Percentiles rank a stretch among this genome's conserved stretches.
phyloP scores from a whole-genome alignment of 345 rosid genomes.

The Citrus mangshanensis region DNA sequence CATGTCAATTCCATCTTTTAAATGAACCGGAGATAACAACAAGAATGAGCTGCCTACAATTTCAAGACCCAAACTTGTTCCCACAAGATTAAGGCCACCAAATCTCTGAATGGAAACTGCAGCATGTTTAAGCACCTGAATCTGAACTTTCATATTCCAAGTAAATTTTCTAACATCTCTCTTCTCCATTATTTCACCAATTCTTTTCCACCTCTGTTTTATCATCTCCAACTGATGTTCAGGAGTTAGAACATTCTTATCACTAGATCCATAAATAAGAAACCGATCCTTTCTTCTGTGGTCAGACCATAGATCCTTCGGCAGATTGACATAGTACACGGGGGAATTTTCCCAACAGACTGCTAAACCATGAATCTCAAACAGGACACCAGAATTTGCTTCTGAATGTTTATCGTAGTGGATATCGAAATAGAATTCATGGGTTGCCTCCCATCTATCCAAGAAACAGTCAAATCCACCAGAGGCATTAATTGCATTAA shows the following conservation, averaged over 20 bases:
- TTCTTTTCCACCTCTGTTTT: constrained; percentile 66
- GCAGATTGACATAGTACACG: constrained; percentile 76
- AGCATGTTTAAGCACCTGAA: constrained; percentile 75
- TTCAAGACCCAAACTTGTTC: constrained; percentile 43
- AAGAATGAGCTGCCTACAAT: constrained; percentile 51
- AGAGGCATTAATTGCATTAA: constrained; percentile 49
- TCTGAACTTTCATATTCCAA: constrained; percentile 88
- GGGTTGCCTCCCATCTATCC: constrained; percentile 64
- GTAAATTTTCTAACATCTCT: constrained; percentile 60
- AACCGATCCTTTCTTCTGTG: constrained; percentile 34
- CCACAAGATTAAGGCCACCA: constrained; percentile 37
- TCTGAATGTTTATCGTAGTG: constrained; percentile 64
- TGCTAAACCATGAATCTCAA: constrained; percentile 87
- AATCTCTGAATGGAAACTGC: constrained; percentile 67
- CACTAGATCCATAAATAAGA: constrained; percentile 32
- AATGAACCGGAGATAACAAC: constrained; percentile 43
- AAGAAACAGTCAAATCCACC: constrained; percentile 93
- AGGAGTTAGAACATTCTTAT: constrained; percentile 26
- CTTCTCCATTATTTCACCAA: constrained; percentile 70
- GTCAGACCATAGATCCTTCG: constrained; percentile 60
- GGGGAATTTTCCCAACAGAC: constrained; percentile 88
- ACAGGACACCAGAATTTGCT: constrained; percentile 41
- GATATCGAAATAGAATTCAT: constrained; percentile 82
- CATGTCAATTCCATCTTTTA: constrained; percentile 66
- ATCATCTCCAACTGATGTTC: constrained; percentile 44